A percentile compares a stretch with the other conserved stretches of the same genome.
phyloP scores from a whole-genome alignment of 495 filamentous ascomycete genomes.

The Neurospora hispaniola region DNA sequence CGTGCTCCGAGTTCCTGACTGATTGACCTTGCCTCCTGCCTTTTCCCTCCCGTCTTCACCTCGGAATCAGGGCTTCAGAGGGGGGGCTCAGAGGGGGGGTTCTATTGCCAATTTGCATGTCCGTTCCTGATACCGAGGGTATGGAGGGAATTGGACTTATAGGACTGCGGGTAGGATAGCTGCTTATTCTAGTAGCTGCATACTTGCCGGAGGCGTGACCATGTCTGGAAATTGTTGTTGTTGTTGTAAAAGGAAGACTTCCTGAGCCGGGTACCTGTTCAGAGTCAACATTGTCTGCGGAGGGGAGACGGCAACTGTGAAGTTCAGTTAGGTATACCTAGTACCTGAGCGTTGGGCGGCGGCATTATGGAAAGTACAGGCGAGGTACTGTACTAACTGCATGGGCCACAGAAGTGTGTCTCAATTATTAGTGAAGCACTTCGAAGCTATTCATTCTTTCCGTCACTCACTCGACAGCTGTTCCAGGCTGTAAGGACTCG shows the following conservation, averaged over 20 bases:
- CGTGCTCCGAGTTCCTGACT: background rate
- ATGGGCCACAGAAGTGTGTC: too few relatives aligned
- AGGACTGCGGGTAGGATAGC: background rate
- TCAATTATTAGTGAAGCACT: background rate
- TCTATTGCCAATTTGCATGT: background rate
- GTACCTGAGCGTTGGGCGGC: background rate
- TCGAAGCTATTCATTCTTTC: background rate
- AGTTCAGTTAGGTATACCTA: too few relatives aligned
- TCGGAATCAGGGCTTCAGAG: background rate
- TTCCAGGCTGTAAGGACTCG: background rate
- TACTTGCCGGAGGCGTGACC: background rate
- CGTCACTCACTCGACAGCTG: background rate
- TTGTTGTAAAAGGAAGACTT: background rate
- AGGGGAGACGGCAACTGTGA: background rate
- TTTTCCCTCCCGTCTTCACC: background rate
- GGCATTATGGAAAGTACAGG: background rate
- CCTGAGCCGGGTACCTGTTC: background rate
- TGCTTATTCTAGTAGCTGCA: background rate
- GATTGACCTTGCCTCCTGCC: background rate
- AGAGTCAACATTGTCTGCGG: background rate
- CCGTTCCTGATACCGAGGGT: background rate
- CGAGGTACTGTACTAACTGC: background rate
- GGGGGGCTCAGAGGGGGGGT: background rate
- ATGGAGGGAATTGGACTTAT: background rate
- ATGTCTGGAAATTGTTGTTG: background rate